A percentile compares a stretch with the other conserved stretches of the same genome.
phyloP scores from a whole-genome alignment of 1,139 yeast species.

The Suhomyces yuchorum region DNA sequence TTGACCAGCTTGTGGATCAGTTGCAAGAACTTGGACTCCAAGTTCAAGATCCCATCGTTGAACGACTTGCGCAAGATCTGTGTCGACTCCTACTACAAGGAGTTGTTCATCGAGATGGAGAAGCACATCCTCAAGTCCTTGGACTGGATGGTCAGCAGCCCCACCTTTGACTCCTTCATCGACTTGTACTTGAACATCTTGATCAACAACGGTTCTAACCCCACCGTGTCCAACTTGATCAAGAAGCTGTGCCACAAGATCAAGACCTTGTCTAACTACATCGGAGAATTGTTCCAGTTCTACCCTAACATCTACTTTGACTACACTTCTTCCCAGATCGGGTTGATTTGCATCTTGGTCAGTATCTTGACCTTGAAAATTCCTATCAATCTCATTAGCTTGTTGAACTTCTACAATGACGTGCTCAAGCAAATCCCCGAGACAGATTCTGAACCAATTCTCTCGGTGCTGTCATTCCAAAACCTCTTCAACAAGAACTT shows the following conservation, averaged over 20 bases:
- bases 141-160: slow-evolving; percentile 56
- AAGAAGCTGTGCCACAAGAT: slow-evolving; percentile 44
- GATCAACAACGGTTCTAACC: slow-evolving; percentile 20
- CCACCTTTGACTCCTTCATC: slow-evolving; percentile 64
- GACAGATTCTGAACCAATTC: slow-evolving; percentile 19
- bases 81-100: slow-evolving; percentile 61
- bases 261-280: slow-evolving; percentile 56
- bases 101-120: slow-evolving; percentile 68
- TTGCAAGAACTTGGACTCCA: slow-evolving; percentile 70
- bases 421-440: slow-evolving; percentile 17
- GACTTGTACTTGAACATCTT: slow-evolving; percentile 50
- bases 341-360: slow-evolving; percentile 37
- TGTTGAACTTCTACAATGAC: slow-evolving; percentile 27
- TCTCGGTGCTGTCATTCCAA: slow-evolving; percentile 25
- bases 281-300: slow-evolving; percentile 68
- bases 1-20: slow-evolving; percentile 74
- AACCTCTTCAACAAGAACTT: slow-evolving; percentile 29
- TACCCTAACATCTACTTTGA: slow-evolving; percentile 60
- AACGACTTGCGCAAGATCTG: slow-evolving; percentile 61
- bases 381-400: slow-evolving; percentile 28
- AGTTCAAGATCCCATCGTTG: slow-evolving; percentile 62
- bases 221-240: slow-evolving; percentile 28
- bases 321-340: slow-evolving; percentile 57
- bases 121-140: slow-evolving; percentile 61
- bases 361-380: slow-evolving; percentile 23